Evolutionary conservation across 495 filamentous ascomycete genomes (phyloP).

Genomic region (Haplographium delicatum): DNA sequence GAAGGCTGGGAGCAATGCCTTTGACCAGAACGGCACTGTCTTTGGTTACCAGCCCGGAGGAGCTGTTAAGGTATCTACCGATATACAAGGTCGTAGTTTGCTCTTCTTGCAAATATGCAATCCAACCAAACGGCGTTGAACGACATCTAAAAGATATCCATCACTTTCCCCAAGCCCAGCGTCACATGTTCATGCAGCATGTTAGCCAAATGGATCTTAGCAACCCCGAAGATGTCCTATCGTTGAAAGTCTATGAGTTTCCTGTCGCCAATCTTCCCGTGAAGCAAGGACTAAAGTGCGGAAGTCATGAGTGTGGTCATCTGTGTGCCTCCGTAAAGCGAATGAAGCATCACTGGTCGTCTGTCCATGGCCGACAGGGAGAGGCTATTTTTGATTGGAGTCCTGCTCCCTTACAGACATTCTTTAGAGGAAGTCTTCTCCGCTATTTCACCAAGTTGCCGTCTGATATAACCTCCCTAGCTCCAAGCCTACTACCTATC

Average conservation of each 20-base stretch:
- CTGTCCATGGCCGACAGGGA: slow-evolving; percentile 5
- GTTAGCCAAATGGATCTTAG: slow-evolving; percentile 19
- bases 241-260: slow-evolving; percentile 22
- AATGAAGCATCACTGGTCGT: slow-evolving; percentile 16
- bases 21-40: too few relatives aligned
- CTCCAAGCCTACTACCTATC: neutral
- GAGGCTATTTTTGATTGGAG: slow-evolving; percentile 4
- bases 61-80: slow-evolving; percentile 11
- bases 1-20: too few relatives aligned
- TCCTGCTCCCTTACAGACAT: slow-evolving; percentile 17
- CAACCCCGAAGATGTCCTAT: slow-evolving; percentile 21
- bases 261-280: slow-evolving; percentile 29
- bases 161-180: slow-evolving; percentile 22
- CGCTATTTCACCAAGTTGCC: slow-evolving; percentile 16
- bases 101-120: slow-evolving; percentile 29
- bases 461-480: too few relatives aligned
- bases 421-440: slow-evolving; percentile 20
- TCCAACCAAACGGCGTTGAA: slow-evolving; percentile 31
- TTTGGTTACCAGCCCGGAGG: too few relatives aligned
- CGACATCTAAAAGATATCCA: slow-evolving; percentile 39
- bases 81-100: slow-evolving; percentile 31
- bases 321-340: slow-evolving; percentile 14
- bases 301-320: slow-evolving; percentile 23
- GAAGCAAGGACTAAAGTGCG: slow-evolving; percentile 28
- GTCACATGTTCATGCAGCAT: slow-evolving; percentile 28